Conservation (phyloP, 768 basidiomycete genomes). For the Phanerochaete carnosa region DNA sequence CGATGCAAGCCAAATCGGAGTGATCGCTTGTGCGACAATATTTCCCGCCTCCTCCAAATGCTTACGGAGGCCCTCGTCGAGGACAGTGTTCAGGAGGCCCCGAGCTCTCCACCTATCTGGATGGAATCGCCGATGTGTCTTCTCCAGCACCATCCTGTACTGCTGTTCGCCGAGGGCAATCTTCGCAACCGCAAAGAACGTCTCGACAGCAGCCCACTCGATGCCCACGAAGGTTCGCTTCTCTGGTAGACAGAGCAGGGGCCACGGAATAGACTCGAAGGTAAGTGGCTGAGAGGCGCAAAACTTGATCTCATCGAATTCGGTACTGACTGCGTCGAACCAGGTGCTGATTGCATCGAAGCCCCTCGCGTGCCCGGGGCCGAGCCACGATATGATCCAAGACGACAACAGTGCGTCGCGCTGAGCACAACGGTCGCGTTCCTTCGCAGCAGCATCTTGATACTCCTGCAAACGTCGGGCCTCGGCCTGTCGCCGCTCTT, state of each 20-base stretch:
- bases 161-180: constrained; percentile 46
- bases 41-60: constrained; percentile 67
- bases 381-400: not conserved
- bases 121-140: constrained; percentile 72
- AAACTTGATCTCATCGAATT: constrained; percentile 63
- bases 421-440: not conserved
- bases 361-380: not conserved
- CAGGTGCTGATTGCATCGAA: constrained; percentile 3
- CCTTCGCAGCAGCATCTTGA: not conserved
- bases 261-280: constrained; percentile 74
- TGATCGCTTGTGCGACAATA: constrained; percentile 71
- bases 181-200: constrained; percentile 27
- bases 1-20: constrained; percentile 53
- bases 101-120: constrained; percentile 77
- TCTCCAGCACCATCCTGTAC: constrained; percentile 63
- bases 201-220: constrained; percentile 41
- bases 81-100: constrained; percentile 53
- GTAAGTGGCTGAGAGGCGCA: constrained; percentile 45
- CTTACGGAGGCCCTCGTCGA: constrained; percentile 54
- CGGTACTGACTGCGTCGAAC: too few relatives aligned
- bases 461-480: not conserved
- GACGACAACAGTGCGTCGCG: not conserved
- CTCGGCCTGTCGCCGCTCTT: not conserved
- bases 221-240: constrained; percentile 58
- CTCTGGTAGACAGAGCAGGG: constrained; percentile 53